Evolutionary conservation across 106 monocot genomes (phyloP).

Genomic region (Dendrobium nobile): DNA sequence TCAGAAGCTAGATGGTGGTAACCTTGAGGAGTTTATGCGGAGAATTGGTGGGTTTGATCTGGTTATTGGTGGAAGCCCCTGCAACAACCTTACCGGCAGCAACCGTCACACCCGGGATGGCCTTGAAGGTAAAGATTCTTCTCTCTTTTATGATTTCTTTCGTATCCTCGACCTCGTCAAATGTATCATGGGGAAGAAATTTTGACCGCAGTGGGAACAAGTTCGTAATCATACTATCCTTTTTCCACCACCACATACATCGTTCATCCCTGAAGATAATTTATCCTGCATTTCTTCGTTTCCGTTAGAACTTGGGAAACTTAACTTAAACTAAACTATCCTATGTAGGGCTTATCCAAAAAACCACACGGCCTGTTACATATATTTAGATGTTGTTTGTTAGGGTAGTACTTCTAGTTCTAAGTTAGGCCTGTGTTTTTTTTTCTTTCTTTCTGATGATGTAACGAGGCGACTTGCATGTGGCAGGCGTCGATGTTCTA

Average conservation of each 20-base stretch:
- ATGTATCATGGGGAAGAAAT: background rate
- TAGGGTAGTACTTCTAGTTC: no score
- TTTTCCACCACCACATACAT: background rate
- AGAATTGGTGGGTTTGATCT: conserved; percentile 44
- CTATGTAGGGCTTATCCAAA: no score
- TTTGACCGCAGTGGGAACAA: background rate
- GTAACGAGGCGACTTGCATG: no score
- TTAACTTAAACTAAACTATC: no score
- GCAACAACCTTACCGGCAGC: conserved; percentile 56
- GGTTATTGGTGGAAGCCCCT: conserved; percentile 63
- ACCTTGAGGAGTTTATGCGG: conserved; percentile 6
- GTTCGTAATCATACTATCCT: background rate
- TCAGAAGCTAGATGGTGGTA: conserved; percentile 3
- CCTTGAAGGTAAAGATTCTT: conserved; percentile 40
- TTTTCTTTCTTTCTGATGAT: no score
- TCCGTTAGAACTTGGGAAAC: no score
- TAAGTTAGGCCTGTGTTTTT: no score
- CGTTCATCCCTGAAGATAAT: no score
- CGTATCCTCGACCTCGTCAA: conserved; percentile 46
- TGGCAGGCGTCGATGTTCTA: no score
- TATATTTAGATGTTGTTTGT: no score
- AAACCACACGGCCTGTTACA: no score
- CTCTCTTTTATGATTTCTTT: conserved; percentile 51
- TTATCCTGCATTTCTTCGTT: no score
- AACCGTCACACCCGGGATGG: conserved; percentile 46